phyloP scores from a whole-genome alignment of 371 early-diverging fungal species.

The Mortierella sp. region DNA sequence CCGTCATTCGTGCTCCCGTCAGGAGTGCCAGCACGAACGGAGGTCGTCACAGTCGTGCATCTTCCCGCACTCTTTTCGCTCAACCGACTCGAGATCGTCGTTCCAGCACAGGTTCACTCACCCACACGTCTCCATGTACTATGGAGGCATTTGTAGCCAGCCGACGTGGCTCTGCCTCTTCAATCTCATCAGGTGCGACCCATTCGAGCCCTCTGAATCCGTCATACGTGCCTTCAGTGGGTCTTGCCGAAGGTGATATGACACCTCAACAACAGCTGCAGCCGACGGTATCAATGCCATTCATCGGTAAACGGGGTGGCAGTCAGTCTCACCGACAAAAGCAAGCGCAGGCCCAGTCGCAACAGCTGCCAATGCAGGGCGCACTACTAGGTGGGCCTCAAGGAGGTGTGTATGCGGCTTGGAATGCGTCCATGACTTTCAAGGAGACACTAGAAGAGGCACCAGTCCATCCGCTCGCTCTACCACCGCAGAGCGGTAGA shows the following conservation, averaged over 20 bases:
- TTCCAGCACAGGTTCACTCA: constrained; percentile 49
- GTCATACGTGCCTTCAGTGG: neutral
- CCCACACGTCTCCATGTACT: constrained; percentile 27
- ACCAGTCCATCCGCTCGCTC: constrained; percentile 9
- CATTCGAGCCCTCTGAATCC: neutral
- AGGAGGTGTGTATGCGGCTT: constrained; percentile 8
- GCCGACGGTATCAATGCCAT: constrained; percentile 36
- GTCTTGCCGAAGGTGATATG: constrained; percentile 36
- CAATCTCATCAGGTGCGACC: constrained; percentile 14
- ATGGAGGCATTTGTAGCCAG: constrained; percentile 48
- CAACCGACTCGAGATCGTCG: constrained; percentile 34
- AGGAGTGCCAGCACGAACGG: constrained; percentile 1
- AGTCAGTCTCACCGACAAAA: constrained; percentile 42
- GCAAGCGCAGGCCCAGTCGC: constrained; percentile 9
- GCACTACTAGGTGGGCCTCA: constrained; percentile 1
- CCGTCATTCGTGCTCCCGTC: too few species aligned
- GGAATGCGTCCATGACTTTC: constrained; percentile 6
- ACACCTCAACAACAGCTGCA: constrained; percentile 22
- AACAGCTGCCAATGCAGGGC: constrained; percentile 3
- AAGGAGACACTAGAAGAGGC: constrained; percentile 27
- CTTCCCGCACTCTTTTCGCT: neutral
- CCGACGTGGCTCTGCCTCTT: constrained; percentile 50
- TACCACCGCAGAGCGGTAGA: constrained; percentile 17
- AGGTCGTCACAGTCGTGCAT: constrained; percentile 6
- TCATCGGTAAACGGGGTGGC: constrained; percentile 43